Conservation (phyloP, 306 rosid species). For the Biancaea sappan region DNA sequence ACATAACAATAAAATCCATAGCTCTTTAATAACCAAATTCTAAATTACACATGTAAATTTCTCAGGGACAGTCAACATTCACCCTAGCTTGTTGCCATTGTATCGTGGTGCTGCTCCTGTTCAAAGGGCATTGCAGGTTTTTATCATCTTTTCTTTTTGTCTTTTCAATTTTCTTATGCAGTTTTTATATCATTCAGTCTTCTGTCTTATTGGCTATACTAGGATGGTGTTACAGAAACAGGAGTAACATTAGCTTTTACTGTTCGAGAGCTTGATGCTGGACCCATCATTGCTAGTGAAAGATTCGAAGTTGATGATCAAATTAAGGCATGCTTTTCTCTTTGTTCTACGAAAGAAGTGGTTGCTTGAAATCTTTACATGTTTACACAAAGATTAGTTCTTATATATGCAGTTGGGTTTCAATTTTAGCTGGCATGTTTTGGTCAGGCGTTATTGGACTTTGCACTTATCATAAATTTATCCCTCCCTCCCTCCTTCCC, state of each 20-base stretch:
- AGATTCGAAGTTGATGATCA: slow-evolving; percentile 65
- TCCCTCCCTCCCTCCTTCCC: not conserved
- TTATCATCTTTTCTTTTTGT: slow-evolving; percentile 1
- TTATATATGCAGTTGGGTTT: not conserved
- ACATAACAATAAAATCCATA: not conserved
- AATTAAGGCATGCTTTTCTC: slow-evolving; percentile 56
- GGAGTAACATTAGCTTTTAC: slow-evolving; percentile 95
- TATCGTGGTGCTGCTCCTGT: slow-evolving; percentile 98
- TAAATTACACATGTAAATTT: slow-evolving; percentile 26
- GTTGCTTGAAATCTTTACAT: not conserved
- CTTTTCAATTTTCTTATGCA: slow-evolving; percentile 8
- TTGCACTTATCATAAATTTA: not conserved
- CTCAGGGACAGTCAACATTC: slow-evolving; percentile 89
- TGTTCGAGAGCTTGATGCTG: slow-evolving; percentile 89
- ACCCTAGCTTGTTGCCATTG: slow-evolving; percentile 84
- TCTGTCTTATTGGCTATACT: slow-evolving; percentile 10
- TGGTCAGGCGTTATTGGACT: not conserved
- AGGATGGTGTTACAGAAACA: slow-evolving; percentile 89
- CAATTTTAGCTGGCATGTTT: slow-evolving; percentile 9
- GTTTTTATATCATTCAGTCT: not conserved
- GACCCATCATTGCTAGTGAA: slow-evolving; percentile 78
- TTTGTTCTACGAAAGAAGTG: slow-evolving; percentile 11
- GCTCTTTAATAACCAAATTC: slow-evolving; percentile 15
- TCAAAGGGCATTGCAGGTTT: slow-evolving; percentile 92
- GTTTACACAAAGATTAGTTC: not conserved